Evolutionary conservation across 495 filamentous ascomycete genomes (phyloP).

Genomic region (Barbatosphaeria neglecta): DNA sequence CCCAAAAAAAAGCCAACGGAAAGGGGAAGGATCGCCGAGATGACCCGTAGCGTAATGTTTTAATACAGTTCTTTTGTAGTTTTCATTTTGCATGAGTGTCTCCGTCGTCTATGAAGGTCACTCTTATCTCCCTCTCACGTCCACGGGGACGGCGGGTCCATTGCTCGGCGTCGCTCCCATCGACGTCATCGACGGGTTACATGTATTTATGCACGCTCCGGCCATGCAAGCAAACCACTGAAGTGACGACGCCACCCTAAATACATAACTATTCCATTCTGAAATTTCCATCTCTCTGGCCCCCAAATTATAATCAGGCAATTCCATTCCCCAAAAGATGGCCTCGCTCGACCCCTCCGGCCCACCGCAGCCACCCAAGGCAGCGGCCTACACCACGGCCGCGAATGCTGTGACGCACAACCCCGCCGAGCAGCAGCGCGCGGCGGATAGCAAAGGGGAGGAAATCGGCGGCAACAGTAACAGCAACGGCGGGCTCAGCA

Average conservation of each 20-base stretch:
- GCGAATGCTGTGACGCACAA: constrained; percentile 38
- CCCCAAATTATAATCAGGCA: no score
- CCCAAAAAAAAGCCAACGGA: not conserved
- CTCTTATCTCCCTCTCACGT: no score
- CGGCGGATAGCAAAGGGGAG: constrained; percentile 7
- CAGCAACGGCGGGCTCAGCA: constrained; percentile 13
- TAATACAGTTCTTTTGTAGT: not conserved
- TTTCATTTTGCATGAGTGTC: no score
- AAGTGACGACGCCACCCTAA: no score
- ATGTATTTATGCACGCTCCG: no score
- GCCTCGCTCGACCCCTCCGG: constrained; percentile 20
- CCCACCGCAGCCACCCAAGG: constrained; percentile 38
- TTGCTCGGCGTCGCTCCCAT: not conserved
- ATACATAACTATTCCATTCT: no score
- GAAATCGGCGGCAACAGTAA: constrained; percentile 13
- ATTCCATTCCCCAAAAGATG: constrained; percentile 1
- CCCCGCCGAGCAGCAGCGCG: constrained; percentile 31
- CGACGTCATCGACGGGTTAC: not conserved
- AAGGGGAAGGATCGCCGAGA: not conserved
- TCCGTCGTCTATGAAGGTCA: no score
- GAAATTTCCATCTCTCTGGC: no score
- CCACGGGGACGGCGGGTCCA: no score
- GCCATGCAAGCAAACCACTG: no score
- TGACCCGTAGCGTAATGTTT: not conserved
- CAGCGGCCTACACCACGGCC: constrained; percentile 36